Percentiles rank a stretch among this genome's conserved stretches.
Conservation (phyloP, 2,329 filamentous ascomycete genomes). For the Epichloe baconii region DNA sequence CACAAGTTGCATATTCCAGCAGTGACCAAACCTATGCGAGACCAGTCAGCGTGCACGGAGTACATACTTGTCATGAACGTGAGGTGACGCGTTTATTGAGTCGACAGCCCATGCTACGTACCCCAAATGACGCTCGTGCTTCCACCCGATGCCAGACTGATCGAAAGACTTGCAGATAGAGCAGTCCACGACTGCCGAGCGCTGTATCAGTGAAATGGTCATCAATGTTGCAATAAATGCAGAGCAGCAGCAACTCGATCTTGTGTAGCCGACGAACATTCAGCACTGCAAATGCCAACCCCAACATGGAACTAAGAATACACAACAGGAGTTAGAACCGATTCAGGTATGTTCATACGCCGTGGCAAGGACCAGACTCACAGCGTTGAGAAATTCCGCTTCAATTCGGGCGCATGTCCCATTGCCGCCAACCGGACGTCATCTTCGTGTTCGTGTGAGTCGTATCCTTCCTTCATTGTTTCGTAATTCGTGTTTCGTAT, state of each 20-base stretch:
- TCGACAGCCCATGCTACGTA: constrained; percentile 3
- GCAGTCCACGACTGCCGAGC: constrained; percentile 27
- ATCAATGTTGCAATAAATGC: no score
- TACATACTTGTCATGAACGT: no score
- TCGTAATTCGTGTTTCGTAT: no score
- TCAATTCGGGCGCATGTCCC: constrained; percentile 13
- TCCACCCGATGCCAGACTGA: constrained; percentile 52
- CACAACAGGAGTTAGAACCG: background rate
- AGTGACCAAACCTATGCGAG: constrained; percentile 14
- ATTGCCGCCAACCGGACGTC: constrained; percentile 15
- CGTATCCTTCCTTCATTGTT: constrained; percentile 6
- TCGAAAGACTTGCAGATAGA: constrained; percentile 29
- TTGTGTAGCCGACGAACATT: constrained; percentile 16
- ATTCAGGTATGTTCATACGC: background rate
- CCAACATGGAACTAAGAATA: constrained; percentile 22
- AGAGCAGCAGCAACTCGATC: background rate
- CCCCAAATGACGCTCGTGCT: constrained; percentile 61
- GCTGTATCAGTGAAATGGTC: no score
- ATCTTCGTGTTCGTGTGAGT: constrained; percentile 7
- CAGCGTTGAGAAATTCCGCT: constrained; percentile 15
- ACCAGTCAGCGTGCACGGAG: no score
- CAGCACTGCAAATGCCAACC: constrained; percentile 32
- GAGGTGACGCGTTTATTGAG: no score
- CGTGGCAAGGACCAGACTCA: constrained; percentile 1
- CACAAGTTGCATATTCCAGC: constrained; percentile 22